Evolutionary conservation across 1,139 yeast species (phyloP), one percentile per base, ranked within the genome.

Genomic region (Blastobotrys illinoisensis): DNA sequence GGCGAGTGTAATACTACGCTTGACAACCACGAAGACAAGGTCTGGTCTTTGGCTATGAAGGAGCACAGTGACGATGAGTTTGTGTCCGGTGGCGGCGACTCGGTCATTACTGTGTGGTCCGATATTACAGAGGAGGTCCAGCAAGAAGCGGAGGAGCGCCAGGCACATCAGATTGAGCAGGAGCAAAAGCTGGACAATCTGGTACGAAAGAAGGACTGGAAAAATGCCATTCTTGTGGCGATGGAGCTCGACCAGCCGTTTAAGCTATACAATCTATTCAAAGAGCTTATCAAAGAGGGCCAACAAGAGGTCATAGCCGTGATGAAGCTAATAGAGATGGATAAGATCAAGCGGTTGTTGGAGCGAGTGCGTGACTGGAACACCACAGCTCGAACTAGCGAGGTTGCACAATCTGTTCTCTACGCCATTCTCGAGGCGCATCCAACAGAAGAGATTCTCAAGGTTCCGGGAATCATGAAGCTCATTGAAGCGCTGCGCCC

Each of bases 21-120:
- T 55, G 97, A 91, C 71, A 88, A 88, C 62, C 99, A 93, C 69
- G 89, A 85, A 59, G 95, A 91, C 71, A 82, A 96, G 72, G 90
- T 93, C 51, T 95, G 99, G 99, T 88, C 97, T 0, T 71, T 93
- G 56, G 83, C 84, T 52, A 75, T 79, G 1, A 76, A 80, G 58
- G 54, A 55, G 16, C 54, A 58, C 9, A 54, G 56, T 62, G 96
- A 95, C 23, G 79, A 78, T 13, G 78, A 79, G 53, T 78, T 93
- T 56, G 80, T 88, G 1, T 82, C 90, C 54, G 98, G 97, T 1
- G 98, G 95, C 70, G 97, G 97, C 1, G 98, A 93, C 70, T 97
- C 98, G 53, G 86, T 88, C 49, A 79, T 93, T 59, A 87, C 88
- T 50, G 76, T 87, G 48, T 93, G 99, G 99, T 75, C 76, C 54